phyloP scores from a whole-genome alignment of 108 stramenopile species.

The Skeletonema potamos region DNA sequence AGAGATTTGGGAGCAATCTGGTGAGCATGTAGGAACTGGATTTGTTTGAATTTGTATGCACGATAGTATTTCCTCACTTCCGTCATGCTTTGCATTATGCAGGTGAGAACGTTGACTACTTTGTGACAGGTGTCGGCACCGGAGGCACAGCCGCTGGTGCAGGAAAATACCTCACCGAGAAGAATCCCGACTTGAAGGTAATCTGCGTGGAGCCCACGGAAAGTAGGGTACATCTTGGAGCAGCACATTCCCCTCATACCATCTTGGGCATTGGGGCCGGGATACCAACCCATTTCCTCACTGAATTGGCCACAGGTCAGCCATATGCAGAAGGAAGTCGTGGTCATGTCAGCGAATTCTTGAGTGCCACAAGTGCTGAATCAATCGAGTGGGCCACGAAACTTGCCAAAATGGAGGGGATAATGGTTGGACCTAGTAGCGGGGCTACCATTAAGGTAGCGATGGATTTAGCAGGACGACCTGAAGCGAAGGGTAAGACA shows the following conservation, averaged over 20 bases:
- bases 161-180: not conserved
- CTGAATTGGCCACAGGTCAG: slow-evolving; percentile 12
- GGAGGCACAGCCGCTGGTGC: slow-evolving; percentile 76
- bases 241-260: not conserved
- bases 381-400: slow-evolving; percentile 10
- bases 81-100: too few relatives aligned
- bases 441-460: not conserved
- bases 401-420: not conserved
- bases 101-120: slow-evolving; percentile 6
- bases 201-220: slow-evolving; percentile 10
- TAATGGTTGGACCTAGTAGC: slow-evolving; percentile 1
- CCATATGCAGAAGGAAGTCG: slow-evolving; percentile 14
- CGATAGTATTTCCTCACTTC: not conserved
- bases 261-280: slow-evolving; percentile 13
- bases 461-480: not conserved
- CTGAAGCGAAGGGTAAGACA: slow-evolving; percentile 3
- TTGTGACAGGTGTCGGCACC: slow-evolving; percentile 76
- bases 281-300: slow-evolving; percentile 14
- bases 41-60: not conserved
- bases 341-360: slow-evolving; percentile 17
- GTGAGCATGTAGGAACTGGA: slow-evolving; percentile 53
- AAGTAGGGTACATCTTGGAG: not conserved
- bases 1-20: slow-evolving; percentile 77
- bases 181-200: slow-evolving; percentile 5
- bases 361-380: not conserved